These are phyloP conservation scores for Microcyclosporella mali DNA, from an alignment of 2,329 filamentous ascomycete species.

Conservation along the genomic window DNA sequence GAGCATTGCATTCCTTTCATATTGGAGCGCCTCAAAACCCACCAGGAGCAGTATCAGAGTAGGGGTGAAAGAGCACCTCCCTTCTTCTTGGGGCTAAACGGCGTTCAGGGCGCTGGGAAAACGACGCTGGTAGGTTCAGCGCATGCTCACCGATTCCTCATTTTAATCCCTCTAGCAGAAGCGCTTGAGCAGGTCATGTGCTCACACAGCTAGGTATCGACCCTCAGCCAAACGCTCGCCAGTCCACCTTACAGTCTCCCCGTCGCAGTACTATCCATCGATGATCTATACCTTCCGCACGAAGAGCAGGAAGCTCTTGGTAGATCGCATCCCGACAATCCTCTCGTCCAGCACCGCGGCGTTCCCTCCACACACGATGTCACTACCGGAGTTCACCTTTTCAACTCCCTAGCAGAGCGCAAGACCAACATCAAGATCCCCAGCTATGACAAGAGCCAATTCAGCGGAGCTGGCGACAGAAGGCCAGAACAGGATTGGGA, in stretches of 20 bases:
- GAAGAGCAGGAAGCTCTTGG: slow-evolving; percentile 61
- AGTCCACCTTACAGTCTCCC: slow-evolving; percentile 52
- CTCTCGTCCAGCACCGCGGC: slow-evolving; percentile 72
- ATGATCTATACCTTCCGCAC: slow-evolving; percentile 82
- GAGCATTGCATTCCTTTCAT: slow-evolving; percentile 73
- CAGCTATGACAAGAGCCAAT: slow-evolving; percentile 76
- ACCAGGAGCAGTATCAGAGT: slow-evolving; percentile 39
- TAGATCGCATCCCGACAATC: slow-evolving; percentile 60
- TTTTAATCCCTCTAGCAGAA: neutral
- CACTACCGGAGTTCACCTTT: slow-evolving; percentile 55
- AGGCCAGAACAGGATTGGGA: slow-evolving; percentile 58
- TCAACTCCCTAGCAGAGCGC: slow-evolving; percentile 51
- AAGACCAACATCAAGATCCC: slow-evolving; percentile 56
- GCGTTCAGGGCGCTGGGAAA: slow-evolving; percentile 87
- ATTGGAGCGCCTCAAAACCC: slow-evolving; percentile 51
- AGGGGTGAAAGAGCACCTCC: slow-evolving; percentile 46
- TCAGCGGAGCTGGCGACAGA: slow-evolving; percentile 70
- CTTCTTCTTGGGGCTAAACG: slow-evolving; percentile 83
- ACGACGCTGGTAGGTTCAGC: slow-evolving; percentile 63
- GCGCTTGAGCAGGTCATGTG: neutral
- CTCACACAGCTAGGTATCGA: slow-evolving; percentile 45
- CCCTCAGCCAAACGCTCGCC: slow-evolving; percentile 57
- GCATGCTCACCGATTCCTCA: neutral
- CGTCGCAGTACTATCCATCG: slow-evolving; percentile 71
- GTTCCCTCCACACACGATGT: slow-evolving; percentile 82